Percentiles rank a stretch among this genome's conserved stretches.
Evolutionary conservation across 140 eudicot species (phyloP).

Genomic region (Ambrosia hybrid): DNA sequence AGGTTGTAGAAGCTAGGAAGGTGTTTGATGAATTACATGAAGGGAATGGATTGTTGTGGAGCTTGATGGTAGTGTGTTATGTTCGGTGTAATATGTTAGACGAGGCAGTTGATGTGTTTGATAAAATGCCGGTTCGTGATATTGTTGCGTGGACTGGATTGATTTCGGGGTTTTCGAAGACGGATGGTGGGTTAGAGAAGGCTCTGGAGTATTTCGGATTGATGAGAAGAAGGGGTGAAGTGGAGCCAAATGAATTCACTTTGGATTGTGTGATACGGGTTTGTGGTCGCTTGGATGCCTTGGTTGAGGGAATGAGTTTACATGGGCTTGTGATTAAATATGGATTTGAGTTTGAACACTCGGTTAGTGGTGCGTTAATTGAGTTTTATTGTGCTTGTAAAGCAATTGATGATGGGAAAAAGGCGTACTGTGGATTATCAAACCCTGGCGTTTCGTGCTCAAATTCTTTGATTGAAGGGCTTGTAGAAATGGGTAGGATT

Average conservation of each 20-base stretch:
- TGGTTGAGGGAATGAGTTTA: slow-evolving; percentile 44
- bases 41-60: slow-evolving; percentile 54
- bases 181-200: slow-evolving; percentile 48
- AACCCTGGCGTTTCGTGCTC: slow-evolving; percentile 36
- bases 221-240: slow-evolving; percentile 53
- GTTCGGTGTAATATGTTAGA: slow-evolving; percentile 51
- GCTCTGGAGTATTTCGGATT: slow-evolving; percentile 55
- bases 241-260: slow-evolving; percentile 63
- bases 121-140: slow-evolving; percentile 57
- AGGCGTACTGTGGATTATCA: slow-evolving; percentile 26
- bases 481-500: slow-evolving; percentile 36
- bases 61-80: slow-evolving; percentile 65
- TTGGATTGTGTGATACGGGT: slow-evolving; percentile 59
- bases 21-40: slow-evolving; percentile 55
- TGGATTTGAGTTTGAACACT: slow-evolving; percentile 58
- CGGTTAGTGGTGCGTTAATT: slow-evolving; percentile 52
- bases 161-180: slow-evolving; percentile 63
- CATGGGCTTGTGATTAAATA: slow-evolving; percentile 52
- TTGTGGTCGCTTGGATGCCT: slow-evolving; percentile 38
- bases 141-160: slow-evolving; percentile 65
- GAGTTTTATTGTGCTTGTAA: slow-evolving; percentile 54
- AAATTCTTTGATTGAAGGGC: slow-evolving; percentile 44
- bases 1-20: slow-evolving; percentile 42
- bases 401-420: slow-evolving; percentile 49
- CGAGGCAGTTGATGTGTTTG: slow-evolving; percentile 48